These are phyloP conservation scores for Albophoma yamanashiensis DNA, from an alignment of 2,329 filamentous ascomycete genomes.

Conservation along the genomic window DNA sequence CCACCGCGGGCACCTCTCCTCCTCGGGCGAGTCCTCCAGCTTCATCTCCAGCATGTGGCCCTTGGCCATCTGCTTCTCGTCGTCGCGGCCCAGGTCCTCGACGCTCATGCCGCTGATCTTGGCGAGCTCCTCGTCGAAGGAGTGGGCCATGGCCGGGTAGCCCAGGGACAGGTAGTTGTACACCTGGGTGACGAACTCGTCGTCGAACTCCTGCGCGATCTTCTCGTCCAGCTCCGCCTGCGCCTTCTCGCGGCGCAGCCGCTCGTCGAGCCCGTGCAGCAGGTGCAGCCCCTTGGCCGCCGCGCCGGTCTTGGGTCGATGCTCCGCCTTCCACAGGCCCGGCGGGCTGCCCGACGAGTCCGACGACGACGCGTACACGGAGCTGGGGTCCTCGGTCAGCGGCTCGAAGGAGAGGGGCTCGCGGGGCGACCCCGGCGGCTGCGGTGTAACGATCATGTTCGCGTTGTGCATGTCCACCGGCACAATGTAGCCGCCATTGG, in stretches of 20 bases:
- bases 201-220: slow-evolving; percentile 60
- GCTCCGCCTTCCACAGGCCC: slow-evolving; percentile 11
- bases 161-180: slow-evolving; percentile 95
- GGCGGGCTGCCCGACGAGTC: slow-evolving; percentile 8
- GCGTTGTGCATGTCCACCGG: slow-evolving; percentile 33
- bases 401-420: slow-evolving; percentile 33
- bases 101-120: slow-evolving; percentile 66
- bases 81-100: slow-evolving; percentile 60
- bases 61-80: slow-evolving; percentile 48
- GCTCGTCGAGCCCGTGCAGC: slow-evolving; percentile 41
- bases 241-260: slow-evolving; percentile 37
- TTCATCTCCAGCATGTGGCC: slow-evolving; percentile 61
- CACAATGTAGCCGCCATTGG: slow-evolving; percentile 25
- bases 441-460: slow-evolving; percentile 39
- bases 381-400: slow-evolving; percentile 29
- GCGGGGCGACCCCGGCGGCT: slow-evolving; percentile 26
- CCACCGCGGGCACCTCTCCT: slow-evolving; percentile 61
- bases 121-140: slow-evolving; percentile 75
- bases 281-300: slow-evolving; percentile 34
- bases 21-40: slow-evolving; percentile 28
- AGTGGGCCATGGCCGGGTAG: slow-evolving; percentile 74
- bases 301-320: slow-evolving; percentile 17
- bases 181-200: slow-evolving; percentile 84
- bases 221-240: slow-evolving; percentile 40
- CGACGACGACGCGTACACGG: slow-evolving; percentile 13